Base-by-base conservation (phyloP, 768 basidiomycete species). In the Leccinum arenicola region DNA sequence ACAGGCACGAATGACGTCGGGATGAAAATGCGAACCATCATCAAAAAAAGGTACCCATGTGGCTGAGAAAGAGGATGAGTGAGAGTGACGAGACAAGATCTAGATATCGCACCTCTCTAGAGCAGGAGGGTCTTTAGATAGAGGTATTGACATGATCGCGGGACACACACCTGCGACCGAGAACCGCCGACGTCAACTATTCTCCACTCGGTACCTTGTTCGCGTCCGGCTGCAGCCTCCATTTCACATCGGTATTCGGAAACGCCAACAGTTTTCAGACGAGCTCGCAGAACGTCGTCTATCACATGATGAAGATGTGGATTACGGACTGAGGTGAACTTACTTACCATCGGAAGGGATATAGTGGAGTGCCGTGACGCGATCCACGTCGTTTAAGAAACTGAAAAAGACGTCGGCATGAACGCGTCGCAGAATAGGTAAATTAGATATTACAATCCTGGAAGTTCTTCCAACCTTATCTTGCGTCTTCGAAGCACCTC, bases 221-320 rank as follows among this genome's bases (percentile, higher is more conserved):
- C 82, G 33, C 77, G 74, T 21, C 82, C 75, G 27, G 75, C 76
- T 6, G 75, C 78, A 9, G 86, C 81, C 65, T 81, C 90, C 86
- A 92, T 90, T 75, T 89, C 84, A 63, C 91, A 92, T 70, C 81
- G 86, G 74, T 92, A 90, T 71, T 92, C 90, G 3, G 87, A 86
- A 8, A 91, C 89, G 9, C 90, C 90, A 36, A 93, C 86, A 0
- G 82, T 83, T 68, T 84, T 84, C 35, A 83, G 70, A 25, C 82
- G 77, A 8, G 82, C 82, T 56, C 72, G 76, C 50, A 83, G 69
- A 27, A 83, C 81, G 59, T 83, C 82, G 59, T 84, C 82, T 80
- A 57, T 31, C 1, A 61, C 2, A 17, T 49, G 33, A 33, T 72
- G 55, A 68, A 54, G 40, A n/a, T 10, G 31, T 17, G 25, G 9